Base-by-base conservation (phyloP, 2,329 filamentous ascomycete genomes). In the Didymella pomorum region DNA sequence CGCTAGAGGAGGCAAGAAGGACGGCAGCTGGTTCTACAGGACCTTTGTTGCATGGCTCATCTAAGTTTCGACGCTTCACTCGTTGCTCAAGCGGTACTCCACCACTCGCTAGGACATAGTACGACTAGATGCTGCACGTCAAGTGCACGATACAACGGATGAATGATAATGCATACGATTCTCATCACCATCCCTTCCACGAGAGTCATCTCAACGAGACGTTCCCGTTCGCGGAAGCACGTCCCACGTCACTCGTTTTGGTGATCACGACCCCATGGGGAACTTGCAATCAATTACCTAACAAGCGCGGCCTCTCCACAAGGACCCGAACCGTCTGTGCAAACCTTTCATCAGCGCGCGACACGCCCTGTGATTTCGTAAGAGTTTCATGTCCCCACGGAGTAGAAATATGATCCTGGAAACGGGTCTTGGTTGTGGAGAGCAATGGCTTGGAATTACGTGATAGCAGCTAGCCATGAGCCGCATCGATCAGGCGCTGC, bases 31-130 rank as follows among this genome's bases (percentile, higher is more conserved):
- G 80, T 87, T 88, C 73, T 89, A 89, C 71, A 78, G 76, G 52
- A 83, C 67, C 2, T 88, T 86, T 68, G 71, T 89, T 20, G 76
- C 84, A 6, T 89, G 86, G 86, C 72, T 89, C 63, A 86, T 89
- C 69, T 89, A 83, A 42, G 23, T 25, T 25, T 20, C 14, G 14
- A 44, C n/a, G 21, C 8, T 4, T 39, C 37, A 45, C n/a, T 26
- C 35, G 16, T 35, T 21, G 20, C 18, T 29, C 25, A 28, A 7
- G 14, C 49, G 23, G 26, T 55, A 5, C 26, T 18, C 25, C 10
- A 37, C 26, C 45, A 23, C 26, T 58, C 45, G 50, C 33, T 54
- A 50, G 21, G n/a, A 46, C 20, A 16, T 39, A 20, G 25, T 21
- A 39, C 11, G 41, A 23, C 16, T 9, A 25, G 16, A 12, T 21